Evolutionary conservation across 2,329 filamentous ascomycete genomes (phyloP), one percentile per base, ranked within the genome.

Genomic region (Domatiomyces catenatus): DNA sequence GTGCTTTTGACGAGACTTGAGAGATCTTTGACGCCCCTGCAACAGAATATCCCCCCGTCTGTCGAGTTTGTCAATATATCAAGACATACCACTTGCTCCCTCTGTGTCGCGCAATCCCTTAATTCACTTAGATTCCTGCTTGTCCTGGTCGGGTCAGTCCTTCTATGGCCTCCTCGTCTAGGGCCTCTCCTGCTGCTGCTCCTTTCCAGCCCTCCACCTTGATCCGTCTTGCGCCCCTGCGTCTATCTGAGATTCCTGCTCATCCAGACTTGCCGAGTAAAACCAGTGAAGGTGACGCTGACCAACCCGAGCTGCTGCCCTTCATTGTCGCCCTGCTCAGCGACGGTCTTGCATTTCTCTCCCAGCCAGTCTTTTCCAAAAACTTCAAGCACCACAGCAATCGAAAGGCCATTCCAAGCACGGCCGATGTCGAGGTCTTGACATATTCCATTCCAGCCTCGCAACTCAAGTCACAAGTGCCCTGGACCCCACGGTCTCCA

Each of bases 261-360:
- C 58, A 60, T 46, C 46, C 55, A 3, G 52, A 52, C 15, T 52
- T 60, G 6, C 52, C 52, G 8, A 22, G 8, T 28, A 47, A 47
- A 32, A 17, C 17, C 20, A 32, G 26, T 26, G 45, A 46, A 15
- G 44, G 4, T 18, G 45, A 47, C 36, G 10, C 10, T 7, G 32
- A 4, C 8, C 50, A 48, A 15, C 56, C 55, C 1, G 52, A 55
- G 10, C 50, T 60, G 24, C 22, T 50, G 5, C 24, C 52, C 17
- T 60, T 61, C 45, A 42, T 58, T 2, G 43, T 49, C 10, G 46
- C 56, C 3, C 43, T 59, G 5, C 53, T 61, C 28, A 51, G 58
- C 48, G 55, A 61, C 45, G 59, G 56, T 36, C 22, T 48, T 18
- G 42, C 57, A 10, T 58, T 61, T 43, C 50, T 58, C 32, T 44